A percentile compares a stretch with the other conserved stretches of the same genome.
These are phyloP conservation scores for Hypericum androsaemum DNA, from an alignment of 345 rosid species.

Conservation along the genomic window DNA sequence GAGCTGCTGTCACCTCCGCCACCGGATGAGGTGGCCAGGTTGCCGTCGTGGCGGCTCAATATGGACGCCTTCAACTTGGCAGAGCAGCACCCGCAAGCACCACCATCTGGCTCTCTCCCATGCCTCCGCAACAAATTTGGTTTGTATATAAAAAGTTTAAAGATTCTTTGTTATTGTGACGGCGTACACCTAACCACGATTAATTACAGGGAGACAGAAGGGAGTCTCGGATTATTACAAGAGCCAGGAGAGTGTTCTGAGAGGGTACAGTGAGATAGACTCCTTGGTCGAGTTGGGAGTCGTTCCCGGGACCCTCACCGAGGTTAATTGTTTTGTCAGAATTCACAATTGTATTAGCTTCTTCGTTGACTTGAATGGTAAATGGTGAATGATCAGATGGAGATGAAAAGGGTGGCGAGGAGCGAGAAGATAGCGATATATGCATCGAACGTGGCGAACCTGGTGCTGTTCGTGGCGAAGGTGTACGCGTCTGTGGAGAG, in stretches of 20 bases:
- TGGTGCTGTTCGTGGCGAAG: slow-evolving; percentile 37
- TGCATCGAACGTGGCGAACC: slow-evolving; percentile 34
- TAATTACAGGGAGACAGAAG: slow-evolving; percentile 22
- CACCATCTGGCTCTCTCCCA: slow-evolving; percentile 6
- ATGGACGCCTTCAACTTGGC: slow-evolving; percentile 32
- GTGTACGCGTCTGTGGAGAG: slow-evolving; percentile 23
- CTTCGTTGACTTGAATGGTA: no score
- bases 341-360: not conserved
- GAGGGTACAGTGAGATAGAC: slow-evolving; percentile 38
- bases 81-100: slow-evolving; percentile 8
- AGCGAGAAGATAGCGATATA: slow-evolving; percentile 26
- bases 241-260: slow-evolving; percentile 33
- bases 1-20: slow-evolving; percentile 43
- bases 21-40: slow-evolving; percentile 4
- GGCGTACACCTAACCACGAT: not conserved
- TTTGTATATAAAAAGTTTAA: no score
- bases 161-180: not conserved
- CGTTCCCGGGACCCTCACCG: slow-evolving; percentile 24
- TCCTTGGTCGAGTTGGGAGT: slow-evolving; percentile 33
- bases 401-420: slow-evolving; percentile 20
- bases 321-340: slow-evolving; percentile 29
- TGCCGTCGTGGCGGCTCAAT: slow-evolving; percentile 36
- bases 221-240: slow-evolving; percentile 34
- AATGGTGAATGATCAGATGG: slow-evolving; percentile 20
- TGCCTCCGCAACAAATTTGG: no score